Conservation (phyloP, 352 stramenopile species). For the Thraustochytrium sp. region DNA sequence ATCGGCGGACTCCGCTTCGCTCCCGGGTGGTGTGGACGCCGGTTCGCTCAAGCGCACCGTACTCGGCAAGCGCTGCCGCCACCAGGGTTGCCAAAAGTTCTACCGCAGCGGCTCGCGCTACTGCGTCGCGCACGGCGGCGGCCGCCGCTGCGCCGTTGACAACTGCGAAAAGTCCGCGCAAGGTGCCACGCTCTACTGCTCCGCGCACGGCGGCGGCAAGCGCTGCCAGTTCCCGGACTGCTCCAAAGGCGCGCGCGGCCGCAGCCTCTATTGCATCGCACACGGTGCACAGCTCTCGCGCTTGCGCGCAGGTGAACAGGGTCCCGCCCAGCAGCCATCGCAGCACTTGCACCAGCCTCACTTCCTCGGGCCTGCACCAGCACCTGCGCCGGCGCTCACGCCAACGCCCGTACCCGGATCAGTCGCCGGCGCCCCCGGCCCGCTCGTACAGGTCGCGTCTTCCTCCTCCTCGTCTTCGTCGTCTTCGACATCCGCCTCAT, state of each 20-base stretch:
- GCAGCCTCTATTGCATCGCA: slow-evolving; percentile 37
- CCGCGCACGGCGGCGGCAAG: slow-evolving; percentile 71
- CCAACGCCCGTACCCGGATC: too few relatives aligned
- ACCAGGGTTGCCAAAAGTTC: slow-evolving; percentile 66
- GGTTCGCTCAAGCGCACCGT: too few relatives aligned
- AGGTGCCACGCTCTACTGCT: slow-evolving; percentile 73
- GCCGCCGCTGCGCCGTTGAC: slow-evolving; percentile 58
- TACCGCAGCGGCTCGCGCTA: slow-evolving; percentile 66
- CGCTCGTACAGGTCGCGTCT: too few relatives aligned
- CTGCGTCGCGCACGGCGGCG: slow-evolving; percentile 73
- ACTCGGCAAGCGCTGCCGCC: slow-evolving; percentile 65
- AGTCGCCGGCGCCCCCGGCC: too few relatives aligned
- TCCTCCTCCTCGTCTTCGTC: too few relatives aligned
- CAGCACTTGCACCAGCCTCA: neutral
- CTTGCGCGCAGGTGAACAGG: neutral
- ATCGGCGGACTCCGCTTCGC: too few relatives aligned
- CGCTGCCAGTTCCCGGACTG: slow-evolving; percentile 70
- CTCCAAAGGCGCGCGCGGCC: slow-evolving; percentile 66
- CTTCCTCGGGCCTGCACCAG: neutral
- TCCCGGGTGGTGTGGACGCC: too few relatives aligned
- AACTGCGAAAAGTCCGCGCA: slow-evolving; percentile 75
- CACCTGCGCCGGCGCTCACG: neutral
- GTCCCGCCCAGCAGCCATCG: neutral
- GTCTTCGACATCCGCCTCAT: too few relatives aligned
- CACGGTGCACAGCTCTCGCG: neutral